Base-by-base conservation (phyloP, 2,329 filamentous ascomycete species). In the Phyllachora maydis region DNA sequence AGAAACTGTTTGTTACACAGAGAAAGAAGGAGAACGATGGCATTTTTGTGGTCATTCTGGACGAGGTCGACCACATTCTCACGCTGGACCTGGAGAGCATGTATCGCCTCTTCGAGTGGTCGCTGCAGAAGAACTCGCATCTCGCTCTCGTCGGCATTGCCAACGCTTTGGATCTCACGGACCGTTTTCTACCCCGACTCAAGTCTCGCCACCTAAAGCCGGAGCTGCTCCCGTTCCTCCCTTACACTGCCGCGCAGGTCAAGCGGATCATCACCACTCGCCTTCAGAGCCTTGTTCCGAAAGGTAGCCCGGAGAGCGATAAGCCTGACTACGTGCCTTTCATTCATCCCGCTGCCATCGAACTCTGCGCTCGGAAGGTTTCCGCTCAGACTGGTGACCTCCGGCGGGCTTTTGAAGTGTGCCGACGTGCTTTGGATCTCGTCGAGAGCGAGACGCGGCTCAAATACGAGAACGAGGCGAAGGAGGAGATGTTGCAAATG, bases 21-120 rank as follows among this genome's bases (percentile, higher is more conserved):
- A 64, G 59, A 32, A 59, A 55, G 31, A 47, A 47, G 3, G 45
- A 53, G 3, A 51, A 57, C 11, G 62, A 77, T 8, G n/a, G n/a
- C n/a, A n/a, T n/a, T n/a, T 90, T 76, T 39, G 46, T 95, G n/a
- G 68, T 98, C 15, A 76, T 81, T 2, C 56, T 98, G 28, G 88
- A 98, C 39, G 88, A 98, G 50, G 85, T 98, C 29, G 88, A 98
- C 39, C 78, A 91, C 40, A 70, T 98, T 23, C 59, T 98, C 19
- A 85, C 78, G 2, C 58, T 92, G 32, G 85, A 93, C 35, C 55
- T 88, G 28, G 81, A 90, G 35, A 74, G 88, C 26, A 56, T 98
- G 9, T 93, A 95, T 49, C 76, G 70, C 30, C 57, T 98, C n/a
- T 93, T 98, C 35, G 83, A 93, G 43, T 95, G 85, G 83, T 90